Percentiles rank a stretch among this genome's conserved stretches.
phyloP scores from a whole-genome alignment of 805 yeast species.

The Metschnikowia colocasiae region DNA sequence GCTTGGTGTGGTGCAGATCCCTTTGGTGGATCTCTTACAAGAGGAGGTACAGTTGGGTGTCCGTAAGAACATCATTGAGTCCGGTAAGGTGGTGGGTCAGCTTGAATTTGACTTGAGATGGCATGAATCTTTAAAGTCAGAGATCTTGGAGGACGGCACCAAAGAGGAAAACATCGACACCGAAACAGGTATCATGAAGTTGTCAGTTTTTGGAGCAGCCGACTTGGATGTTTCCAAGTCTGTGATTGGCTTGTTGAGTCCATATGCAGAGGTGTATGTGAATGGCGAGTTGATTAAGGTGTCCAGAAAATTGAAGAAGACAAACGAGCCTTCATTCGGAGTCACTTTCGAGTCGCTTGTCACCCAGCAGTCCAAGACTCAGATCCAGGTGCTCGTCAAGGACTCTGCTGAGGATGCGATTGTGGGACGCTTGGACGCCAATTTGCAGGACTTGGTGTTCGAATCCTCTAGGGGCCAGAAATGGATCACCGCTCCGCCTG shows the following conservation, averaged over 20 bases:
- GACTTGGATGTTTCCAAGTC: slow-evolving; percentile 53
- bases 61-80: slow-evolving; percentile 42
- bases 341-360: slow-evolving; percentile 59
- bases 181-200: slow-evolving; percentile 72
- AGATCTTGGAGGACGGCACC: slow-evolving; percentile 46
- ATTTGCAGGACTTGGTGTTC: slow-evolving; percentile 53
- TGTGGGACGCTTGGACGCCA: slow-evolving; percentile 51
- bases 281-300: slow-evolving; percentile 53
- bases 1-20: slow-evolving; percentile 47
- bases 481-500: slow-evolving; percentile 47
- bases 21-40: slow-evolving; percentile 59
- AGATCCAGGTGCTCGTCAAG: slow-evolving; percentile 52
- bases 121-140: slow-evolving; percentile 46
- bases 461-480: slow-evolving; percentile 48
- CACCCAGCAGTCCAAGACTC: slow-evolving; percentile 55
- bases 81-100: slow-evolving; percentile 56
- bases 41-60: slow-evolving; percentile 42
- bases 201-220: slow-evolving; percentile 57
- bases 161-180: slow-evolving; percentile 50
- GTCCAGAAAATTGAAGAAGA: slow-evolving; percentile 59
- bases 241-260: slow-evolving; percentile 50
- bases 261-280: slow-evolving; percentile 64
- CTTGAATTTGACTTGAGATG: slow-evolving; percentile 55
- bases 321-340: slow-evolving; percentile 73
- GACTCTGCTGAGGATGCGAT: slow-evolving; percentile 55